Evolutionary conservation across 2,329 filamentous ascomycete species (phyloP).

Genomic region (Truncatella angustata): DNA sequence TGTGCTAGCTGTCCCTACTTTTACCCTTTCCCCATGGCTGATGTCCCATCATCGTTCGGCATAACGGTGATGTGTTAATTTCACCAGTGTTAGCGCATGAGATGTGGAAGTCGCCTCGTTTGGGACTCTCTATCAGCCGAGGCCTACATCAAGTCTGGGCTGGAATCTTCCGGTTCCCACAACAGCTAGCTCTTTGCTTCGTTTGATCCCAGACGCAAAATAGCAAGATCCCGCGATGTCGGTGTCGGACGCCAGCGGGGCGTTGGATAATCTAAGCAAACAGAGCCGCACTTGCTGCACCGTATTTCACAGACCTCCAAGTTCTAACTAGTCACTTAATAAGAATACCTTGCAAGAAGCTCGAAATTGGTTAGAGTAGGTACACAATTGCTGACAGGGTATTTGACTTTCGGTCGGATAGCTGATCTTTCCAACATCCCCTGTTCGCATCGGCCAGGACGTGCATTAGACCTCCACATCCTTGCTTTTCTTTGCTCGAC

Average conservation of each 20-base stretch:
- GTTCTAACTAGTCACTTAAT: neutral
- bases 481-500: neutral
- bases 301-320: neutral
- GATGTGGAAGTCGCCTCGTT: neutral
- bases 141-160: neutral
- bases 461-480: neutral
- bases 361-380: too few species aligned
- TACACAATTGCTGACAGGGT: constrained; percentile 3
- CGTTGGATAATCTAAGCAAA: neutral
- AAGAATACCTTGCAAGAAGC: neutral
- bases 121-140: neutral
- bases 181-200: neutral
- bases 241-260: neutral
- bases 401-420: neutral
- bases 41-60: neutral
- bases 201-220: neutral
- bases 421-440: constrained; percentile 5
- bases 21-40: neutral
- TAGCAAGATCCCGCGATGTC: neutral
- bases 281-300: neutral
- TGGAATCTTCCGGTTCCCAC: neutral
- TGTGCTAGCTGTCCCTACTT: neutral
- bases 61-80: neutral
- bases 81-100: constrained; percentile 6
- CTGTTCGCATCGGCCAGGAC: constrained; percentile 2